A percentile compares a stretch with the other conserved stretches of the same genome.
Evolutionary conservation across 1,139 yeast genomes (phyloP).

Genomic region (Candida albicans): DNA sequence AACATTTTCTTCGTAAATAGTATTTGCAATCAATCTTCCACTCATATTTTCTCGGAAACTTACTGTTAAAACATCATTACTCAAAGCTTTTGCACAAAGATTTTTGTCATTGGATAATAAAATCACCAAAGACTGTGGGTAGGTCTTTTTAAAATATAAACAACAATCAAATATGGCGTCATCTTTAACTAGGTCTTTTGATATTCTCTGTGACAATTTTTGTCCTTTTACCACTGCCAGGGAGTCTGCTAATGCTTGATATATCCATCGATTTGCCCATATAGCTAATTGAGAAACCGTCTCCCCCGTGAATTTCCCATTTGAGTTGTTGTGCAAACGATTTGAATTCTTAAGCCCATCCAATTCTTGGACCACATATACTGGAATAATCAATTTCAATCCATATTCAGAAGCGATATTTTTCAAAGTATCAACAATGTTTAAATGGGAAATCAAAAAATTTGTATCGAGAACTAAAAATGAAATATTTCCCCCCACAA

Average conservation of each 20-base stretch:
- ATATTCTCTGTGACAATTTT: slow-evolving; percentile 50
- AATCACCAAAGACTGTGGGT: slow-evolving; percentile 51
- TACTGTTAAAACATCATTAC: slow-evolving; percentile 67
- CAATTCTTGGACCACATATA: slow-evolving; percentile 67
- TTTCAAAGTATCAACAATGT: slow-evolving; percentile 52
- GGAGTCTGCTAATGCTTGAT: slow-evolving; percentile 53
- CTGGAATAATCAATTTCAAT: slow-evolving; percentile 63
- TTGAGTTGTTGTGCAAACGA: slow-evolving; percentile 8
- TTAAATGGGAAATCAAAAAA: slow-evolving; percentile 65
- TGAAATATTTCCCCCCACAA: slow-evolving; percentile 27
- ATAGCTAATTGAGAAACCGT: slow-evolving; percentile 64
- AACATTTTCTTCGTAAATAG: slow-evolving; percentile 44
- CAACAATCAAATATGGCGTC: slow-evolving; percentile 89
- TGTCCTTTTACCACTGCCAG: slow-evolving; percentile 65
- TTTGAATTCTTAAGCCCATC: slow-evolving; percentile 69
- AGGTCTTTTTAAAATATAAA: slow-evolving; percentile 51
- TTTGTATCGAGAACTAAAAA: slow-evolving; percentile 73
- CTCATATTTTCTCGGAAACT: slow-evolving; percentile 61
- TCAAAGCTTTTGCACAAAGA: slow-evolving; percentile 72
- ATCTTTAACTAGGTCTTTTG: slow-evolving; percentile 54
- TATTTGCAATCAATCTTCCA: slow-evolving; percentile 57
- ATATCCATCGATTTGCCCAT: slow-evolving; percentile 79
- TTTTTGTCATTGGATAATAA: slow-evolving; percentile 81
- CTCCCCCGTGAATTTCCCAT: slow-evolving; percentile 19
- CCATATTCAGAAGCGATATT: slow-evolving; percentile 39